Percentiles rank a stretch among this genome's conserved stretches.
These are phyloP conservation scores for Cucurbita ficifolia DNA, from an alignment of 306 rosid genomes.

Conservation along the genomic window DNA sequence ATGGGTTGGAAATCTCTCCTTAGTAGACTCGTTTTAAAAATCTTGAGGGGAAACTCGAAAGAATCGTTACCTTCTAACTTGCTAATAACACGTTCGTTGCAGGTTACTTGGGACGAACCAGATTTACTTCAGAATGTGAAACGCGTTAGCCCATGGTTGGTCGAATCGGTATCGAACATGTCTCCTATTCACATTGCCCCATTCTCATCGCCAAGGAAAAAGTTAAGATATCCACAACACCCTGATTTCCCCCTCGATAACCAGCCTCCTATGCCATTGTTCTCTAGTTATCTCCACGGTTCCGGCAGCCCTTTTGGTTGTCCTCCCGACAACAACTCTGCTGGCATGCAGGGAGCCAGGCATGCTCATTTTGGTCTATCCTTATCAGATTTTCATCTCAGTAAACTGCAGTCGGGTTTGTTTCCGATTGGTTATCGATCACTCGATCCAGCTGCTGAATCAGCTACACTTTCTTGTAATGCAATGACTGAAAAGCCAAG, in stretches of 20 bases:
- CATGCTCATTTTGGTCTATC: conserved; percentile 75
- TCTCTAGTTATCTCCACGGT: conserved; percentile 42
- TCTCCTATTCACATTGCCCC: conserved; percentile 63
- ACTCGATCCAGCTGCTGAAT: conserved; percentile 28
- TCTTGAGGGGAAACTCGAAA: no score
- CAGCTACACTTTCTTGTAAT: conserved; percentile 25
- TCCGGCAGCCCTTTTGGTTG: conserved; percentile 43
- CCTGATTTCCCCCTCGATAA: conserved; percentile 53
- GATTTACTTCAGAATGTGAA: conserved; percentile 85
- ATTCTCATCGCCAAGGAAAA: conserved; percentile 73
- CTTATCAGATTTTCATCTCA: conserved; percentile 55
- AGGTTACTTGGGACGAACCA: conserved; percentile 96
- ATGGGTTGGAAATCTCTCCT: no score
- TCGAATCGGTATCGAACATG: conserved; percentile 67
- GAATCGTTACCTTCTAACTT: neutral
- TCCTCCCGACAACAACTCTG: conserved; percentile 75
- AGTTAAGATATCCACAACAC: conserved; percentile 48
- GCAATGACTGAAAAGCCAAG: conserved; percentile 30
- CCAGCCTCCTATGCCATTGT: conserved; percentile 38
- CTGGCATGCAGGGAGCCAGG: conserved; percentile 99
- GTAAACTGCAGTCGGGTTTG: conserved; percentile 49
- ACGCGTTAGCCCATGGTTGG: conserved; percentile 87
- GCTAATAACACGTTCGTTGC: conserved; percentile 1
- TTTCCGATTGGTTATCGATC: conserved; percentile 37
- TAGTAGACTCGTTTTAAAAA: no score